Conservation (phyloP, 306 rosid genomes). For the Fragaria ananassa region DNA sequence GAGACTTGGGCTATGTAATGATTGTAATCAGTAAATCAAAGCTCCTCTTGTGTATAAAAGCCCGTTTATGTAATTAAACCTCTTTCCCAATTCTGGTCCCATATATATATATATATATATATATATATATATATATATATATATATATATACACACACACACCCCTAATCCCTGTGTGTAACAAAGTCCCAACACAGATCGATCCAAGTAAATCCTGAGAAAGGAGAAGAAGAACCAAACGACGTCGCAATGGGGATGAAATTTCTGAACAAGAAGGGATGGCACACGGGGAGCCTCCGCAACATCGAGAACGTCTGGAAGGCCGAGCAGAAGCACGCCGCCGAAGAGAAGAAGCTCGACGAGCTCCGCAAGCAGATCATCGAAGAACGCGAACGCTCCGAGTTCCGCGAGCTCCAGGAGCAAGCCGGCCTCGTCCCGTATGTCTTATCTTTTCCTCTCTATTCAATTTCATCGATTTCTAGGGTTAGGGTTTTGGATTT, state of each 20-base stretch:
- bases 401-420: slow-evolving; percentile 92
- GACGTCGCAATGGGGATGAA: slow-evolving; percentile 58
- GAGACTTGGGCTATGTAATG: too few relatives aligned
- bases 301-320: slow-evolving; percentile 98
- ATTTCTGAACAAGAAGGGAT: slow-evolving; percentile 97
- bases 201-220: too few relatives aligned
- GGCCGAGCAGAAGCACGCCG: slow-evolving; percentile 90
- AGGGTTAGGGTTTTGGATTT: slow-evolving; percentile 20
- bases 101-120: too few relatives aligned
- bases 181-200: too few relatives aligned
- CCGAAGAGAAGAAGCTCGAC: slow-evolving; percentile 84
- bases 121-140: too few relatives aligned
- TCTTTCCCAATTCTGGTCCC: too few relatives aligned
- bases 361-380: slow-evolving; percentile 92
- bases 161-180: too few relatives aligned
- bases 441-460: neutral
- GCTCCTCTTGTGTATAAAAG: too few relatives aligned
- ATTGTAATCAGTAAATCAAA: too few relatives aligned
- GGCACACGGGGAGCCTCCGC: slow-evolving; percentile 96
- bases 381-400: slow-evolving; percentile 76
- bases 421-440: slow-evolving; percentile 96
- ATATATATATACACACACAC: too few relatives aligned
- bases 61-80: too few relatives aligned
- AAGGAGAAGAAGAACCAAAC: neutral
- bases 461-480: neutral